Evolutionary conservation across 495 filamentous ascomycete genomes (phyloP).

Genomic region (Aspergillus incahuasiensis): DNA sequence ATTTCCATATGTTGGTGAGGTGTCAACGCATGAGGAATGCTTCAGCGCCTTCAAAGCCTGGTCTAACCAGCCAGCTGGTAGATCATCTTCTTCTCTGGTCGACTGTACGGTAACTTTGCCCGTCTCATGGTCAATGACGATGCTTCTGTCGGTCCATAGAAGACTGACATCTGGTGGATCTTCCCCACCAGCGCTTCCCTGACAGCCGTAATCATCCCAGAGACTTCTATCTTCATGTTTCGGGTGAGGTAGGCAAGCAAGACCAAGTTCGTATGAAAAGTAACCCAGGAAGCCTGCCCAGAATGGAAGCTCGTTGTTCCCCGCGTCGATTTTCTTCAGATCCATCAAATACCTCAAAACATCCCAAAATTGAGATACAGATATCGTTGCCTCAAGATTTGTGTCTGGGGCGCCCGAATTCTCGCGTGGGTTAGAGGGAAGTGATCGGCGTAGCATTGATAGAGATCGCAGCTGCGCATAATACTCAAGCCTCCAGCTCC

Average conservation of each 20-base stretch:
- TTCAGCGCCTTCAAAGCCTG: conserved; percentile 25
- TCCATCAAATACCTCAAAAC: conserved; percentile 51
- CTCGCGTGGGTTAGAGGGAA: not conserved
- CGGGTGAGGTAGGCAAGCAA: conserved; percentile 45
- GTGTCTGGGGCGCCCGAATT: not conserved
- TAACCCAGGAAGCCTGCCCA: conserved; percentile 89
- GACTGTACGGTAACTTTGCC: conserved; percentile 62
- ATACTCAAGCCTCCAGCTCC: conserved; percentile 43
- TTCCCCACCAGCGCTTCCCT: conserved; percentile 21
- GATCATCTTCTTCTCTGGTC: conserved; percentile 35
- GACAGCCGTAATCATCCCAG: not conserved
- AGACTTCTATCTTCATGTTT: conserved; percentile 15
- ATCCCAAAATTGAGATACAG: conserved; percentile 40
- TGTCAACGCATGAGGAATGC: not conserved
- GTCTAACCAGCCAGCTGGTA: conserved; percentile 36
- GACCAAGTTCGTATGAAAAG: conserved; percentile 82
- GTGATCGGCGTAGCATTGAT: conserved; percentile 20
- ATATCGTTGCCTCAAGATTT: conserved; percentile 19
- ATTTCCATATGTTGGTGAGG: not conserved
- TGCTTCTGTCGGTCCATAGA: conserved; percentile 70
- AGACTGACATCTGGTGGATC: conserved; percentile 69
- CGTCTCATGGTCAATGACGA: conserved; percentile 71
- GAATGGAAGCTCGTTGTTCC: conserved; percentile 54
- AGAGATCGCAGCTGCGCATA: conserved; percentile 23
- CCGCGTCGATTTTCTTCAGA: conserved; percentile 40